Evolutionary conservation across 2,329 filamentous ascomycete species (phyloP).

Genomic region (Apiospora marii): DNA sequence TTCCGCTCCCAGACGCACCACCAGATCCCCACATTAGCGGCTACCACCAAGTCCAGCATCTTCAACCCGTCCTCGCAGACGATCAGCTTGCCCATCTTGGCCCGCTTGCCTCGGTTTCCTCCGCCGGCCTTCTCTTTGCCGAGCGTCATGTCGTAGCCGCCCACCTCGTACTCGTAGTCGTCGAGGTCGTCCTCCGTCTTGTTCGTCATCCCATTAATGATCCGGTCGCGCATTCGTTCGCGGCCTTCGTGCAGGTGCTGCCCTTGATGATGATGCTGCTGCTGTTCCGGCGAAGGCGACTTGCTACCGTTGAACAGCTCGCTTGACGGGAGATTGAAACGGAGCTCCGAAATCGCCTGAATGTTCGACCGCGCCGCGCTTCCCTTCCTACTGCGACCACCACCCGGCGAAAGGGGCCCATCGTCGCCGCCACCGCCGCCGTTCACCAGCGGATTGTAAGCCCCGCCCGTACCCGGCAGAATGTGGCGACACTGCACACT

Average conservation of each 20-base stretch:
- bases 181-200: constrained; percentile 48
- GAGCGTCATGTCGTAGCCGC: constrained; percentile 71
- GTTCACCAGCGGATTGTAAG: constrained; percentile 55
- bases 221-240: constrained; percentile 28
- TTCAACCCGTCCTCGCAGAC: constrained; percentile 89
- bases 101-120: constrained; percentile 83
- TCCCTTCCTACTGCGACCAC: constrained; percentile 42
- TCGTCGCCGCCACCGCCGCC: constrained; percentile 43
- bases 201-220: constrained; percentile 43
- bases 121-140: constrained; percentile 87
- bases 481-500: constrained; percentile 78
- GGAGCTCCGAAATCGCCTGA: constrained; percentile 76
- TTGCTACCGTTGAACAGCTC: constrained; percentile 52
- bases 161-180: constrained; percentile 47
- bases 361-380: constrained; percentile 30
- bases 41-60: constrained; percentile 93
- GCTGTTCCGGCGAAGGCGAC: constrained; percentile 31
- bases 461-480: constrained; percentile 55
- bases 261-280: constrained; percentile 34
- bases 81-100: constrained; percentile 93
- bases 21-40: constrained; percentile 91
- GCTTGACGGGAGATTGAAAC: constrained; percentile 82
- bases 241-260: constrained; percentile 28
- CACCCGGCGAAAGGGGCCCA: constrained; percentile 32
- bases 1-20: constrained; percentile 83